Base-by-base conservation (phyloP, 2,329 filamentous ascomycete species). In the Diatrype stigma region DNA sequence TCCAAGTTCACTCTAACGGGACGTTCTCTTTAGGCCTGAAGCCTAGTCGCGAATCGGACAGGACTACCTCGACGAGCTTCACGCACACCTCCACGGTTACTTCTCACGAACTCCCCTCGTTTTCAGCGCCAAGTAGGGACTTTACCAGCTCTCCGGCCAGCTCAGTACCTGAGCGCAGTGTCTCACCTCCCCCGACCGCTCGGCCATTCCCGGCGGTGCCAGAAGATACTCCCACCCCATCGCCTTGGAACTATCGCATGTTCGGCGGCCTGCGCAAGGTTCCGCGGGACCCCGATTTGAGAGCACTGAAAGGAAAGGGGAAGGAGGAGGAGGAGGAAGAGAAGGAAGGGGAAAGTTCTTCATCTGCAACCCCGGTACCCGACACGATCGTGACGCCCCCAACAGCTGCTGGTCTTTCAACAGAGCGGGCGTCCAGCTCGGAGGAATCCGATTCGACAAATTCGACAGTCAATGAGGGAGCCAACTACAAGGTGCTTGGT, bases 251-350 rank as follows among this genome's bases (percentile, higher is more conserved):
- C 61, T 77, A 79, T 59, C 76, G 75, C 56, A 71, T 82, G 63
- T 69, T 76, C 45, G 78, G 80, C 57, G 79, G 79, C 48, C 62
- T 82, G 51, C 79, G 79, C 50, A 79, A 79, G 61, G 77, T 82
- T 17, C 68, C 70, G 42, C 68, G 66, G 28, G 73, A 71, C 42
- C 69, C 71, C 19, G 73, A 78, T 57, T 56, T 66, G 50, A 61
- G 56, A 21, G 51, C 21, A 21, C 40, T 12, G 40, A 40, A 40
- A 40, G 37, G 21, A 44, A 44, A 44, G 8, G 40, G 40, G 22
- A 26, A 44, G 8, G 22, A 54, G 19, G 66, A 66, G 54, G 65
- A 62, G 46, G 75, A 76, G 63, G 75, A 76, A 63, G 70, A 66
- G 52, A 74, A 71, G 56, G 68, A 72, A 55, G 58, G 63, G 49